Evolutionary conservation across 192 early-diverging fungal species (phyloP), one percentile per base, ranked within the genome.

Genomic region (Mortierella antarctica): DNA sequence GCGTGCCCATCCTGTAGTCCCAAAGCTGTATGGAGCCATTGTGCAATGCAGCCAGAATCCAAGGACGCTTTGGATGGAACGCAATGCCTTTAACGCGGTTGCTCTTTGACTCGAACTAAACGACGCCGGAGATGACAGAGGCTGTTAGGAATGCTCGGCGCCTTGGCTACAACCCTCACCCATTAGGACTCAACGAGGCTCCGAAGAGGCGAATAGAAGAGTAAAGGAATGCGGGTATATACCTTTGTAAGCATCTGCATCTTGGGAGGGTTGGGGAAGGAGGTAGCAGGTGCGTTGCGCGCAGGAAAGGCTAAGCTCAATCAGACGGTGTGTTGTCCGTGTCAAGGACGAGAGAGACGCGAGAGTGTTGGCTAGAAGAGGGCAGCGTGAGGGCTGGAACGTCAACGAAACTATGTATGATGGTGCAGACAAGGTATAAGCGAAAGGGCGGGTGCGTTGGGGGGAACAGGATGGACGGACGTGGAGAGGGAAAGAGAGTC

Each of bases 1-100:
- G 87, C 4, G 96, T 97, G 23, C 98, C 98, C 95, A 99, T 97
- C 65, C 98, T 94, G 84, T 98, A 99, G 88, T 99, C 98, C 98
- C 98, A 99, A 61, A 98, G 89, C 85, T 99, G 98, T 54, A 99
- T 89, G 57, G 93, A 95, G 8, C 98, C 98, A 85, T 97, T 99
- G 82, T 99, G 96, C 54, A 99, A 86, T 18, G 96, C 92, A 13
- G 97, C 96, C 48, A 99, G 91, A 70, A 98, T 96, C 98, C 98
- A 99, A 11, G 98, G 96, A 47, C 98, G 93, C 83, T 97, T 99
- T 7, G 96, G 95, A 74, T 98, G 97, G 85, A 98, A 98, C 31
- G 93, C 93, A 67, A 97, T 86, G 45, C 96, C 95, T 85, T 98
- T 99, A 70, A 98, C 98, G 71, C 96, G 92, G 82, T 96, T 99